phyloP scores from a whole-genome alignment of 1,284 basidiomycete genomes.

The Papiliotrema nemorosa region DNA sequence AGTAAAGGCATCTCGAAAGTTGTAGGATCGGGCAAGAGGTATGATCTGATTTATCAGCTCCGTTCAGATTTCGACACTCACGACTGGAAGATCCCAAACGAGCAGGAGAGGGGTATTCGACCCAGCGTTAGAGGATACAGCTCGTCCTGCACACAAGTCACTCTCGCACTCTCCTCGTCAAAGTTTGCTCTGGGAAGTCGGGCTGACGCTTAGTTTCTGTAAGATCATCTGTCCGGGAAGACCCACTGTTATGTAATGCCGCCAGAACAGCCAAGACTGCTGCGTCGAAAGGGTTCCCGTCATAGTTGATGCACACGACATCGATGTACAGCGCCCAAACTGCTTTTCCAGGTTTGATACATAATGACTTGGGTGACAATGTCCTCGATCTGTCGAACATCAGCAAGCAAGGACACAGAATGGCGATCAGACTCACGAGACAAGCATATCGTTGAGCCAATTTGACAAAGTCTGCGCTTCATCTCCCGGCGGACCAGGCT shows the following conservation, averaged over 20 bases:
- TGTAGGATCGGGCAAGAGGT: conserved; percentile 76
- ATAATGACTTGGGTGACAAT: conserved; percentile 65
- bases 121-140: conserved; percentile 51
- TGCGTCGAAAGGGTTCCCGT: conserved; percentile 92
- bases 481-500: conserved; percentile 86
- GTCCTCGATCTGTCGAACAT: conserved; percentile 58
- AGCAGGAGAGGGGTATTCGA: conserved; percentile 60
- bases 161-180: conserved; percentile 63
- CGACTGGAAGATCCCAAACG: conserved; percentile 81
- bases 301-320: conserved; percentile 91
- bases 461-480: conserved; percentile 86
- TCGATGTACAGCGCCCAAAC: conserved; percentile 93
- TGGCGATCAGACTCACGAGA: conserved; percentile 55
- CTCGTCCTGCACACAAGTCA: conserved; percentile 62
- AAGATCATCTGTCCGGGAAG: conserved; percentile 10
- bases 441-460: conserved; percentile 69
- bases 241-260: conserved; percentile 78
- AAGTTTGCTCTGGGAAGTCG: conserved; percentile 69
- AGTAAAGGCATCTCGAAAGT: conserved; percentile 85
- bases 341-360: conserved; percentile 73
- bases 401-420: neutral
- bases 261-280: conserved; percentile 80
- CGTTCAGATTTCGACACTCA: conserved; percentile 47
- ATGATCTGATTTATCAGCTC: conserved; percentile 49
- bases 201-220: conserved; percentile 53